phyloP scores from a whole-genome alignment of 2,329 filamentous ascomycete genomes.

The Zalaria obscura region DNA sequence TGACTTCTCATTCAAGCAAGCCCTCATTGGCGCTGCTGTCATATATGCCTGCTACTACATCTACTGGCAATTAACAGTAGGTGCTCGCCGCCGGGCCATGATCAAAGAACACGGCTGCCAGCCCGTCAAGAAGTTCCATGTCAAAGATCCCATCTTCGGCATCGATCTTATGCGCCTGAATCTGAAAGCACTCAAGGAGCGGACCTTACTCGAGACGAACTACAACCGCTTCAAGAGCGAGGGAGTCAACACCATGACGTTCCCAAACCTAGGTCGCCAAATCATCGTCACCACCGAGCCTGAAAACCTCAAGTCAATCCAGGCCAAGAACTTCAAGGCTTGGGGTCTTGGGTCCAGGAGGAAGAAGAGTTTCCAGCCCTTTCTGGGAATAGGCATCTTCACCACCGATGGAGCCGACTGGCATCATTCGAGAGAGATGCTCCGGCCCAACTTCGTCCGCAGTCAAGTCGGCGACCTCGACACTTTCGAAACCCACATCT shows the following conservation, averaged over 20 bases:
- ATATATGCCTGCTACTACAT: slow-evolving; percentile 20
- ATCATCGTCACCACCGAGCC: slow-evolving; percentile 29
- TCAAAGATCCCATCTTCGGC: slow-evolving; percentile 42
- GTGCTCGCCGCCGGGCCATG: slow-evolving; percentile 21
- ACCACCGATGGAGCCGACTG: slow-evolving; percentile 28
- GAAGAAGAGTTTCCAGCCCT: slow-evolving; percentile 20
- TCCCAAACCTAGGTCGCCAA: slow-evolving; percentile 12
- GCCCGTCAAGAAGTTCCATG: slow-evolving; percentile 30
- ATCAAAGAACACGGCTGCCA: slow-evolving; percentile 33
- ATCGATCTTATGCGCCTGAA: slow-evolving; percentile 32
- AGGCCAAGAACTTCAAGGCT: slow-evolving; percentile 32
- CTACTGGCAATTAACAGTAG: slow-evolving; percentile 19
- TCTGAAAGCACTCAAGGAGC: slow-evolving; percentile 21
- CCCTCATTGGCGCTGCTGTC: slow-evolving; percentile 15
- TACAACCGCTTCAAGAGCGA: slow-evolving; percentile 17
- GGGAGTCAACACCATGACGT: slow-evolving; percentile 10
- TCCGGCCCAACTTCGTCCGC: slow-evolving; percentile 40
- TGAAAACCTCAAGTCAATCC: slow-evolving; percentile 32
- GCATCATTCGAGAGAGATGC: slow-evolving; percentile 26
- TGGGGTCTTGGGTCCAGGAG: slow-evolving; percentile 25
- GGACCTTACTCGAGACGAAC: slow-evolving; percentile 22
- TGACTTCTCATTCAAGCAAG: slow-evolving; percentile 1
- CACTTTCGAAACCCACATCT: slow-evolving; percentile 47
- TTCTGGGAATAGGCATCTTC: slow-evolving; percentile 29
- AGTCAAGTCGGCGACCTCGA: slow-evolving; percentile 38